Evolutionary conservation across 345 rosid species (phyloP).

Genomic region (Sonneratia caseolaris): DNA sequence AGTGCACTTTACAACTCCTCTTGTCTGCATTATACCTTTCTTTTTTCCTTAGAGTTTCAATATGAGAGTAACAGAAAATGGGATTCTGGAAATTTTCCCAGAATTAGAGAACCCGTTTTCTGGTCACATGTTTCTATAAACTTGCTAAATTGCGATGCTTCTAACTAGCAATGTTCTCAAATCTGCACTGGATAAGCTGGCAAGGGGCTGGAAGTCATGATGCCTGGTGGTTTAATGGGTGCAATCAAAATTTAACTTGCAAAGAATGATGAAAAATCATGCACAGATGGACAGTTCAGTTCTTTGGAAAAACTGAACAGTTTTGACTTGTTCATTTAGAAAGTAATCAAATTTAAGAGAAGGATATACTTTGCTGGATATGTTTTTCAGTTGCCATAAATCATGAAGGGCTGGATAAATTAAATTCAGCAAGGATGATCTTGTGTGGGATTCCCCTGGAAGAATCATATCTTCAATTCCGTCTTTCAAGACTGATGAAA

Average conservation of each 20-base stretch:
- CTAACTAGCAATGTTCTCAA: neutral
- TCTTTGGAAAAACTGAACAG: neutral
- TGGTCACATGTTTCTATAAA: neutral
- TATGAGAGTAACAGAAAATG: neutral
- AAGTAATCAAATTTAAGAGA: neutral
- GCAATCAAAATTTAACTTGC: neutral
- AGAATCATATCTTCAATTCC: conserved; percentile 46
- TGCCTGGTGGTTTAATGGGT: neutral
- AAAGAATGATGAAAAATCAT: neutral
- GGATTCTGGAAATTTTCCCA: neutral
- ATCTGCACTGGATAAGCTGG: neutral
- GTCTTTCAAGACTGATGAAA: conserved; percentile 26
- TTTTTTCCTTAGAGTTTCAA: no score
- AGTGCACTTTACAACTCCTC: neutral
- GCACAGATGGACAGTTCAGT: neutral
- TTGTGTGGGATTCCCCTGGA: conserved; percentile 58
- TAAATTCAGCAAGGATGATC: conserved; percentile 38
- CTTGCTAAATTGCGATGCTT: neutral
- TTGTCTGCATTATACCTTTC: neutral
- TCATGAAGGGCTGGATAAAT: conserved; percentile 44
- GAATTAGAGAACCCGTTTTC: neutral
- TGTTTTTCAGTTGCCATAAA: conserved; percentile 34
- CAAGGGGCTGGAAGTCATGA: neutral
- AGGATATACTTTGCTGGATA: neutral
- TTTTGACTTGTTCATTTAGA: neutral